These are phyloP conservation scores for Erigeron canadensis DNA, from an alignment of 129 eudicot genomes.

Conservation along the genomic window DNA sequence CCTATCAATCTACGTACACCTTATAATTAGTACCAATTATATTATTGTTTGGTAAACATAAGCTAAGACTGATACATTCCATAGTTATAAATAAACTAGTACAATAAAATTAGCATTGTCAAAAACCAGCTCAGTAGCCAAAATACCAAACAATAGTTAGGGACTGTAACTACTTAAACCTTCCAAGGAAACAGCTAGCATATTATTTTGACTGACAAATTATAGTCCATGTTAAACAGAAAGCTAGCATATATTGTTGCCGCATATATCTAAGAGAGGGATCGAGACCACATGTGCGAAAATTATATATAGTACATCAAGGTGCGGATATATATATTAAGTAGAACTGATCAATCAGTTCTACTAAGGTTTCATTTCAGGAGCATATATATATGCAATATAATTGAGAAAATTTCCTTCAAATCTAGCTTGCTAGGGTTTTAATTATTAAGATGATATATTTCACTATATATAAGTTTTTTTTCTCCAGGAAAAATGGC, in stretches of 20 bases:
- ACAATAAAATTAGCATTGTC: not conserved
- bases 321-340: too few species aligned
- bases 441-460: too few species aligned
- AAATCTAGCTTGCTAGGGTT: too few species aligned
- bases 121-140: not conserved
- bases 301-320: too few species aligned
- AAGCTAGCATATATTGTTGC: not conserved
- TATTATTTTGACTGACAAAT: not conserved
- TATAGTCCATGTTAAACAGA: not conserved
- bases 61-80: not conserved
- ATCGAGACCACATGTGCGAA: not conserved
- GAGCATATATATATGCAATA: too few species aligned
- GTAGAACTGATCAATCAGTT: too few species aligned
- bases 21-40: not conserved
- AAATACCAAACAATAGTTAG: not conserved
- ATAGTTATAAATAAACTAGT: slow-evolving; percentile 1
- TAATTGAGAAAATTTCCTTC: too few species aligned
- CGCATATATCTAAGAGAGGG: not conserved
- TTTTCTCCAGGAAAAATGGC: too few species aligned
- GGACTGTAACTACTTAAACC: not conserved
- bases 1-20: not conserved
- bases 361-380: too few species aligned
- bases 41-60: not conserved
- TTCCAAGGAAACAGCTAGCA: not conserved
- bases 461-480: too few species aligned